Evolutionary conservation across 2,329 filamentous ascomycete genomes (phyloP).

Genomic region (Fusarium virguliforme): DNA sequence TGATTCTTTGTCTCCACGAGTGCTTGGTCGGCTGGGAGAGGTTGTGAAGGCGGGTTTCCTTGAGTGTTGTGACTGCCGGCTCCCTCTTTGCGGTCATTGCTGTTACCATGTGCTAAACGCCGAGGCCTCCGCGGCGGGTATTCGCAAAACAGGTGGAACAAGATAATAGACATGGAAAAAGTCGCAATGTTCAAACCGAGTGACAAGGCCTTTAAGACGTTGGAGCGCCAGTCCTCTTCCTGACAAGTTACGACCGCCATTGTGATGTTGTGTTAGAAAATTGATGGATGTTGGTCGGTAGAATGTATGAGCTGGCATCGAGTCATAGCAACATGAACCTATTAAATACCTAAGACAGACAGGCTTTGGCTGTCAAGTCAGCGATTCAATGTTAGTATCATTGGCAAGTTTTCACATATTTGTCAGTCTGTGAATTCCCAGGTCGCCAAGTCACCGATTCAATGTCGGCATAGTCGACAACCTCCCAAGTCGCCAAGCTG

Average conservation of each 20-base stretch:
- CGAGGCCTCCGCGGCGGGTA: not conserved
- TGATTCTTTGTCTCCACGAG: not conserved
- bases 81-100: not conserved
- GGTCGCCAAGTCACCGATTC: slow-evolving; percentile 2
- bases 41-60: not conserved
- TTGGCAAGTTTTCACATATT: not conserved
- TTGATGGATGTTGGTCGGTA: not conserved
- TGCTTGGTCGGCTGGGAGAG: not conserved
- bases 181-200: too few species aligned
- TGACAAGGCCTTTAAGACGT: too few species aligned
- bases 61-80: not conserved
- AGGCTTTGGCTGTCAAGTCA: not conserved
- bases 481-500: slow-evolving; percentile 1
- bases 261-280: not conserved
- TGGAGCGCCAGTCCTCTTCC: not conserved
- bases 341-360: not conserved
- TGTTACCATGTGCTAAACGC: not conserved
- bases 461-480: not conserved
- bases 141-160: not conserved
- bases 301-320: not conserved
- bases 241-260: not conserved
- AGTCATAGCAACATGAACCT: not conserved
- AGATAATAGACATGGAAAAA: not conserved
- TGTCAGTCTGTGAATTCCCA: not conserved
- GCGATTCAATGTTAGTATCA: not conserved